A percentile compares a stretch with the other conserved stretches of the same genome.
phyloP scores from a whole-genome alignment of 768 basidiomycete species.

The Rhizopogon vulgaris region DNA sequence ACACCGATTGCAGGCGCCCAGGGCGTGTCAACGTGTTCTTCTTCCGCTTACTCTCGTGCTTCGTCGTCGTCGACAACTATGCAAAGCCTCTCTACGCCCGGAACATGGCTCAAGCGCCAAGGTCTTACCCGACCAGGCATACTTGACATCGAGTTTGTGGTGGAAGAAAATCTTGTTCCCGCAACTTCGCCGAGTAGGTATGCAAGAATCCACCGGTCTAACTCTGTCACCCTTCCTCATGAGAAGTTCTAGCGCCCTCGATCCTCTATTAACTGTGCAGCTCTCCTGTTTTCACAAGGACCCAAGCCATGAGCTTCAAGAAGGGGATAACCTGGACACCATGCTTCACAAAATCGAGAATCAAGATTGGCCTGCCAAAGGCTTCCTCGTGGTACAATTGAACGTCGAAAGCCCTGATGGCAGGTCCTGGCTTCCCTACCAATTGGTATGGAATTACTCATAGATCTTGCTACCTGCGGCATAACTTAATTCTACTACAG shows the following conservation, averaged over 20 bases:
- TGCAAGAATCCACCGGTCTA: background rate
- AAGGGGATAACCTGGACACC: background rate
- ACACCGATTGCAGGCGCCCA: background rate
- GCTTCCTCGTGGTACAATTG: conserved; percentile 38
- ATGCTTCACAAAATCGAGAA: conserved; percentile 4
- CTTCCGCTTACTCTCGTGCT: background rate
- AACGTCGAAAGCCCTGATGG: conserved; percentile 31
- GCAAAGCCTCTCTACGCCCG: conserved; percentile 12
- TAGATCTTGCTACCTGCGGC: background rate
- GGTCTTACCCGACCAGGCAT: conserved; percentile 16
- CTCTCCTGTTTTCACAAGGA: conserved; percentile 16
- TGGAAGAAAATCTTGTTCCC: conserved; percentile 18
- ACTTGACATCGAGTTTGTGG: conserved; percentile 15
- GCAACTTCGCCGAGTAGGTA: background rate
- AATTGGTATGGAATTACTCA: conserved; percentile 30
- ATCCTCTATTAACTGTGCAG: background rate
- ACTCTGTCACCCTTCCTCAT: background rate
- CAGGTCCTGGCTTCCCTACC: conserved; percentile 37
- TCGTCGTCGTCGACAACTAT: background rate
- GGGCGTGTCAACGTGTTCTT: background rate
- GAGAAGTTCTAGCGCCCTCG: background rate
- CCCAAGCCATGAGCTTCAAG: background rate
- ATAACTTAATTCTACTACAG: conserved; percentile 10
- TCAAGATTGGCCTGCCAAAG: conserved; percentile 37
- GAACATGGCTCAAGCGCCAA: conserved; percentile 20